A percentile compares a stretch with the other conserved stretches of the same genome.
Evolutionary conservation across 140 eudicot genomes (phyloP).

Genomic region (Bidens hawaiensis): DNA sequence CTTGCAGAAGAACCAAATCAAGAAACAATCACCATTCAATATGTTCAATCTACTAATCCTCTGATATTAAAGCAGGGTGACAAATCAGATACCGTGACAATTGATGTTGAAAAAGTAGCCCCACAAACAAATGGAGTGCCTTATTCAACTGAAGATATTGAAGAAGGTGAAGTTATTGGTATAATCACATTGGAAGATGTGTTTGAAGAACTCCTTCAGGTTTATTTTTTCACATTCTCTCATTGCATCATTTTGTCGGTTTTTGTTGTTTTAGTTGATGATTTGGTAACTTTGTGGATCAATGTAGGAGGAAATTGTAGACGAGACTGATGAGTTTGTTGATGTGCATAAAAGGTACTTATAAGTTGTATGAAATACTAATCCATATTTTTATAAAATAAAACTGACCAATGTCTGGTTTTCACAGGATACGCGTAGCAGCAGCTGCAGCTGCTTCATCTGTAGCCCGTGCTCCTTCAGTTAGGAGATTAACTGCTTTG

Average conservation of each 20-base stretch:
- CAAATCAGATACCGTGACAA: slow-evolving; percentile 40
- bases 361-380: background rate
- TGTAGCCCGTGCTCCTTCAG: slow-evolving; percentile 93
- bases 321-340: slow-evolving; percentile 96
- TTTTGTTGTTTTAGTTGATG: background rate
- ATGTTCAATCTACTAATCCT: slow-evolving; percentile 39
- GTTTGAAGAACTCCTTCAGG: slow-evolving; percentile 98
- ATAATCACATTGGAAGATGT: slow-evolving; percentile 96
- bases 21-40: slow-evolving; percentile 20
- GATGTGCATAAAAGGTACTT: slow-evolving; percentile 92
- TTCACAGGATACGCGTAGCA: slow-evolving; percentile 85
- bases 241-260: background rate
- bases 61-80: slow-evolving; percentile 35
- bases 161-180: slow-evolving; percentile 90
- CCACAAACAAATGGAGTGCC: slow-evolving; percentile 32
- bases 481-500: slow-evolving; percentile 47
- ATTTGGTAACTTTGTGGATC: slow-evolving; percentile 4
- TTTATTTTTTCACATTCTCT: slow-evolving; percentile 9
- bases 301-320: slow-evolving; percentile 94
- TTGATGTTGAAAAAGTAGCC: slow-evolving; percentile 59
- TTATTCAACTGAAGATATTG: slow-evolving; percentile 45
- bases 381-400: background rate
- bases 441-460: slow-evolving; percentile 99
- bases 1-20: slow-evolving; percentile 44
- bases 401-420: background rate